Evolutionary conservation across 306 rosid genomes (phyloP), one percentile per base, ranked within the genome.

Genomic region (Begonia loranthoides): DNA sequence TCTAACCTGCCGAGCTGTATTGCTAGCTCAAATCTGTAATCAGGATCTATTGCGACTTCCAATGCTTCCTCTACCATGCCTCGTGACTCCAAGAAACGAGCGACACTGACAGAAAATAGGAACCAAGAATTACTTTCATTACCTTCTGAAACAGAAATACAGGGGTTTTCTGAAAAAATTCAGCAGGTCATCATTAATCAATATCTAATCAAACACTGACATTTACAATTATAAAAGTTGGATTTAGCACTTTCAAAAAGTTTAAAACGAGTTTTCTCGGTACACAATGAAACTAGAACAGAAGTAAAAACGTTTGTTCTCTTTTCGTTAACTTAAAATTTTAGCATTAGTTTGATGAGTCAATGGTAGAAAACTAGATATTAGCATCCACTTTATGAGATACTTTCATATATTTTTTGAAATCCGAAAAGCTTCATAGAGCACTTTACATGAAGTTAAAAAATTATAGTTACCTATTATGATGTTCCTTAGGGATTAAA

Each of bases 61-160:
- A 92, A 79, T 44, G 99, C 96, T 59, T 83, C 94, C 82, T 83
- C 96, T 66, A 83, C 63, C 99, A 92, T 92, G 34, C 89, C 96
- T 21, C 94, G 82, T 40, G 99, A 83, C 75, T 92, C 99, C 76
- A 92, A 68, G 80, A 92, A 92, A 43, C 65, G 96, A 68, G 96
- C 99, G 72, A 92, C 99, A 58, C 99, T 92, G 49, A 53, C 50
- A 65, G 47, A 41, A 36, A 55, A 21, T 61, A 49, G 47, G 48
- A 45, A 69, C 22, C 45, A 36, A 19, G 46, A 60, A 24, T 41
- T 28, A 28, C 36, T 3, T 28, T 28, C 9, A 28, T 7, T 28
- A 28, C 8, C 36, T 28, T 28, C 9, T 28, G 36, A 28, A 4
- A 28, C 9, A 28, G 36, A 28, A 28, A 28, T 28, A 4, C 7